Conservation (phyloP, 1,284 basidiomycete species). For the Gomphus bonarii region DNA sequence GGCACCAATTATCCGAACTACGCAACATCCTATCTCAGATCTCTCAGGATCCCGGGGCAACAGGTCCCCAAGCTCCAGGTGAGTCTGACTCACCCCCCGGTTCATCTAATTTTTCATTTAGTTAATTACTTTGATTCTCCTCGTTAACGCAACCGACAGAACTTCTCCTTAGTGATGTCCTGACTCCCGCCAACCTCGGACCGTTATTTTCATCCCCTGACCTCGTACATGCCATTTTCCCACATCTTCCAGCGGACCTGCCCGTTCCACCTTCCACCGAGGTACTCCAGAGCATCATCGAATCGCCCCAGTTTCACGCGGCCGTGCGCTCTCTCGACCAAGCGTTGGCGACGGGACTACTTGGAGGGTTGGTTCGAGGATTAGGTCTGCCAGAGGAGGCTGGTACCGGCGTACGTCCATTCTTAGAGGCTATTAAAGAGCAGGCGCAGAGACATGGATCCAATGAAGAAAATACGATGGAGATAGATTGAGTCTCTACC, state of each 20-base stretch:
- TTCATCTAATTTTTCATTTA: no score
- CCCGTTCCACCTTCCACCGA: conserved; percentile 55
- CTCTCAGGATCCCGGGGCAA: conserved; percentile 12
- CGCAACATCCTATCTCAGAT: conserved; percentile 20
- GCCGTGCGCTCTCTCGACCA: conserved; percentile 64
- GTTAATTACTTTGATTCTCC: conserved; percentile 13
- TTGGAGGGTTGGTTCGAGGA: conserved; percentile 60
- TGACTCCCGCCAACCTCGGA: conserved; percentile 58
- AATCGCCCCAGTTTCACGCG: conserved; percentile 47
- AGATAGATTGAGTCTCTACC: conserved; percentile 14
- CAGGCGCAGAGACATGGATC: conserved; percentile 41
- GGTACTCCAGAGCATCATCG: conserved; percentile 43
- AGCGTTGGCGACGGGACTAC: conserved; percentile 62
- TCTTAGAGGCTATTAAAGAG: conserved; percentile 62
- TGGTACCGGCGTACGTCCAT: conserved; percentile 58
- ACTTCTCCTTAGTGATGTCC: conserved; percentile 56
- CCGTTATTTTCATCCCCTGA: conserved; percentile 60
- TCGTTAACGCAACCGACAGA: conserved; percentile 29
- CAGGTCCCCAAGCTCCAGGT: conserved; percentile 10
- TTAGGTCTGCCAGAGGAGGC: conserved; percentile 73
- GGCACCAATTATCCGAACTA: conserved; percentile 25
- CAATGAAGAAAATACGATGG: conserved; percentile 13
- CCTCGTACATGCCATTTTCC: conserved; percentile 57
- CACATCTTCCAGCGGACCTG: conserved; percentile 65
- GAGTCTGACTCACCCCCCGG: no score